Conservation (phyloP, 2,329 filamentous ascomycete species). For the Fusarium sp. region DNA sequence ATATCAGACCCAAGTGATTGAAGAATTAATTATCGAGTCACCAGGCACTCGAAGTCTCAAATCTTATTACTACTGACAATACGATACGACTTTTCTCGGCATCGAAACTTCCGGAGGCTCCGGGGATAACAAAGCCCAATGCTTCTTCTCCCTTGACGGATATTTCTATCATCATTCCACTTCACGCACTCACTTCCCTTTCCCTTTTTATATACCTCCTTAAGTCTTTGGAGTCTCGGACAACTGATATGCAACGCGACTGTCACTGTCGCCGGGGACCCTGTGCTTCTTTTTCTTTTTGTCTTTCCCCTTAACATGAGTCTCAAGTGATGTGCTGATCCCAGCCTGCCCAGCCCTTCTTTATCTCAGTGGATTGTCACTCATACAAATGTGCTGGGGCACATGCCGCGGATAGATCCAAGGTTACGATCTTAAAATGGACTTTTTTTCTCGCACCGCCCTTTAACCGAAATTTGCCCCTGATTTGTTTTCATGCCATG, state of each 20-base stretch:
- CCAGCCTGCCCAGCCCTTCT: neutral
- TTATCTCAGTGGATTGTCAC: constrained; percentile 12
- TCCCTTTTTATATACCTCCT: neutral
- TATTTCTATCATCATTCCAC: constrained; percentile 7
- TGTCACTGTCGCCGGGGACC: neutral
- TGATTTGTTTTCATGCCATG: constrained; percentile 17
- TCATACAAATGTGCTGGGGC: constrained; percentile 7
- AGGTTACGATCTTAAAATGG: constrained; percentile 6
- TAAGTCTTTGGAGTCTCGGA: neutral
- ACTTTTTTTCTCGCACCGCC: constrained; percentile 11
- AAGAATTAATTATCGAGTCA: neutral
- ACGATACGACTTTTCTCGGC: constrained; percentile 1
- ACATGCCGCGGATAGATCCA: constrained; percentile 32
- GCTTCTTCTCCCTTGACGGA: constrained; percentile 13
- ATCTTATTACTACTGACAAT: constrained; percentile 7
- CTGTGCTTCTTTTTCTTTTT: neutral
- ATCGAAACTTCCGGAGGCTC: constrained; percentile 10
- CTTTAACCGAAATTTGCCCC: constrained; percentile 21
- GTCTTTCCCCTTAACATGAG: neutral
- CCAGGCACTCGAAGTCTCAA: neutral
- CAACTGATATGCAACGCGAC: neutral
- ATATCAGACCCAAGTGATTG: neutral
- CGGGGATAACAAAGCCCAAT: neutral
- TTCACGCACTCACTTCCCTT: neutral
- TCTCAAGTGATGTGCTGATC: constrained; percentile 16